A percentile compares a stretch with the other conserved stretches of the same genome.
Evolutionary conservation across 2,329 filamentous ascomycete species (phyloP).

Genomic region (Fusarium concolor): DNA sequence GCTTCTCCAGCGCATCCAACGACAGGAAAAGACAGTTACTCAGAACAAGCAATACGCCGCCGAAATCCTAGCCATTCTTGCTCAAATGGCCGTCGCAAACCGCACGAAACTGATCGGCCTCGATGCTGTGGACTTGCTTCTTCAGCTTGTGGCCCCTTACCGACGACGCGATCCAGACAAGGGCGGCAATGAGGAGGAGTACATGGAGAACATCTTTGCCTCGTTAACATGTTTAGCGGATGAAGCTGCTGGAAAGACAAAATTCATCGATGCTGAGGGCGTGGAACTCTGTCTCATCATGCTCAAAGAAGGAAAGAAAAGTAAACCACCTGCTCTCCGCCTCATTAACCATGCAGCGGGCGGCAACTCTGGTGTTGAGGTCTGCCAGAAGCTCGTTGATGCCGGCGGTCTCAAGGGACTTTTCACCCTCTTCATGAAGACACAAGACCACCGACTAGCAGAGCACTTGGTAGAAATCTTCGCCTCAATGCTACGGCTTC

Average conservation of each 20-base stretch:
- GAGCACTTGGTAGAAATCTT: constrained; percentile 91
- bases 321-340: constrained; percentile 80
- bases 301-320: constrained; percentile 88
- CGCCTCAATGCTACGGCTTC: constrained; percentile 79
- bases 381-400: constrained; percentile 83
- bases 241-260: constrained; percentile 77
- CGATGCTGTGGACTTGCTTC: constrained; percentile 80
- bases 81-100: constrained; percentile 79
- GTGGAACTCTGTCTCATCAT: constrained; percentile 93
- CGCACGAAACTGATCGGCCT: constrained; percentile 70
- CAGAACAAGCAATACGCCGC: constrained; percentile 98
- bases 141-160: constrained; percentile 87
- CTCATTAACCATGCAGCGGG: constrained; percentile 84
- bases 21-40: constrained; percentile 73
- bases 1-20: constrained; percentile 80
- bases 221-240: constrained; percentile 84
- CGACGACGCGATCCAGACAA: constrained; percentile 86
- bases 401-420: constrained; percentile 85
- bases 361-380: constrained; percentile 60
- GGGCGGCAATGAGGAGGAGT: constrained; percentile 92
- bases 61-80: constrained; percentile 88
- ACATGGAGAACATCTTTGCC: constrained; percentile 93
- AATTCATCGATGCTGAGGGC: constrained; percentile 90
- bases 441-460: constrained; percentile 72
- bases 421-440: constrained; percentile 91